Base-by-base conservation (phyloP, 2,329 filamentous ascomycete species). In the Monilinia polystroma region DNA sequence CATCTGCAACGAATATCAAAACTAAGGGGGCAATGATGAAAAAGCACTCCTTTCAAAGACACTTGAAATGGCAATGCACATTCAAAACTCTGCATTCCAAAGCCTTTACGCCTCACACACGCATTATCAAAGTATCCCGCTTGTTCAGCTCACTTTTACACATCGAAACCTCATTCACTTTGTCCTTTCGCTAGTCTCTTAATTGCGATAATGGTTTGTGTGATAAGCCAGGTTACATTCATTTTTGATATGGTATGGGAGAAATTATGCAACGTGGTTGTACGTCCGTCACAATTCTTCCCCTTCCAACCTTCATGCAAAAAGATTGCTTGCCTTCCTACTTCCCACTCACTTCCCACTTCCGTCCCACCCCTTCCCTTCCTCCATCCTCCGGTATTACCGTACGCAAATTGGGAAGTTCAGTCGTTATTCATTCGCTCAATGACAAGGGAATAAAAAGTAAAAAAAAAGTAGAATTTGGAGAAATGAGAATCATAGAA, bases 401-500 rank as follows among this genome's bases (percentile, higher is more conserved):
- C 63, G 47, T 49, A 49, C 29, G 59, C 16, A 64, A 38, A 57
- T 45, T 49, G n/a, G 32, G 55, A 47, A 41, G 54, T 12, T 51
- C 53, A 38, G 35, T 51, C 57, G 43, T 60, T 47, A 38, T 60
- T 57, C 43, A 64, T 64, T 64, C 43, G 53, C 53, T 64, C 53
- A 58, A 58, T 49, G 54, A 38, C 38, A 56, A 51, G 45, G 26
- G 29, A 14, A 41, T 16, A 16, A 51, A 47, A 32, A 58, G 58
- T 58, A 29, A 20, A 64, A 45, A 14, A 63, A 63, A 63, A 41
- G 16, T 38, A 20, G 16, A 63, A 56, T n/a, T 26, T 38, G 53
- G 47, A 69, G 68, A 70, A 43, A 67, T 54, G 59, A 66, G 41
- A 57, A 51, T 59, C 57, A 29, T 43, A 20, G 41, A 67, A 64